These are phyloP conservation scores for Pugionium dolabratum DNA, from an alignment of 345 rosid species.

Conservation along the genomic window DNA sequence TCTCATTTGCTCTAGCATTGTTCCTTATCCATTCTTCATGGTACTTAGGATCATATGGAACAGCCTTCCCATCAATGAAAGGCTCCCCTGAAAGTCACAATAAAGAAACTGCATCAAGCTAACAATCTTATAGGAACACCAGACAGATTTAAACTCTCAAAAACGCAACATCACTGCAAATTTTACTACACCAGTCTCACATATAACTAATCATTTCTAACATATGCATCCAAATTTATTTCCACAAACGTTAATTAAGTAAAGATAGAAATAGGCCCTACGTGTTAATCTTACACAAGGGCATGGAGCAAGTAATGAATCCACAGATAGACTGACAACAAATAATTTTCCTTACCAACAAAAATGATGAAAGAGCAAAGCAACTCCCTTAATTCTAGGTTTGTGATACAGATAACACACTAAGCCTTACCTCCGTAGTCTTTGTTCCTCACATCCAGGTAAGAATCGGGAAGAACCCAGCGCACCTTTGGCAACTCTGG, in stretches of 20 bases:
- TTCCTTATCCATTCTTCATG: conserved; percentile 98
- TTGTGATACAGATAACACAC: background rate
- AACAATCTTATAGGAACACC: background rate
- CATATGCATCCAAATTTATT: background rate
- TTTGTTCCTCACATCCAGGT: conserved; percentile 85
- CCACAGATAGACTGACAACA: too few relatives aligned
- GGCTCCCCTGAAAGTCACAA: conserved; percentile 68
- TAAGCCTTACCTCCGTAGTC: conserved; percentile 83
- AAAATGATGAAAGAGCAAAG: background rate
- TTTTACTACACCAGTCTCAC: too few relatives aligned
- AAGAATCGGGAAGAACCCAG: conserved; percentile 99
- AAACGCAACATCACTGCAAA: background rate
- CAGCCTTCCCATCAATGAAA: conserved; percentile 90
- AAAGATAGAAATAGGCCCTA: background rate
- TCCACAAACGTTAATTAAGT: background rate
- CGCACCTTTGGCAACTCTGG: conserved; percentile 78
- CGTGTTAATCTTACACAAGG: background rate
- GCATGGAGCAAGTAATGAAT: background rate
- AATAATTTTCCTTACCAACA: background rate
- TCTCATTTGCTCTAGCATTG: conserved; percentile 82
- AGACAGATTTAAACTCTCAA: conserved; percentile 7
- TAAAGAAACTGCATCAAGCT: background rate
- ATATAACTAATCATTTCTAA: background rate
- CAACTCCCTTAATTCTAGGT: background rate
- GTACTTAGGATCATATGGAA: conserved; percentile 93